Percentiles rank a stretch among this genome's conserved stretches.
These are phyloP conservation scores for Emericellopsis cladophorae DNA, from an alignment of 2,329 filamentous ascomycete species.

Conservation along the genomic window DNA sequence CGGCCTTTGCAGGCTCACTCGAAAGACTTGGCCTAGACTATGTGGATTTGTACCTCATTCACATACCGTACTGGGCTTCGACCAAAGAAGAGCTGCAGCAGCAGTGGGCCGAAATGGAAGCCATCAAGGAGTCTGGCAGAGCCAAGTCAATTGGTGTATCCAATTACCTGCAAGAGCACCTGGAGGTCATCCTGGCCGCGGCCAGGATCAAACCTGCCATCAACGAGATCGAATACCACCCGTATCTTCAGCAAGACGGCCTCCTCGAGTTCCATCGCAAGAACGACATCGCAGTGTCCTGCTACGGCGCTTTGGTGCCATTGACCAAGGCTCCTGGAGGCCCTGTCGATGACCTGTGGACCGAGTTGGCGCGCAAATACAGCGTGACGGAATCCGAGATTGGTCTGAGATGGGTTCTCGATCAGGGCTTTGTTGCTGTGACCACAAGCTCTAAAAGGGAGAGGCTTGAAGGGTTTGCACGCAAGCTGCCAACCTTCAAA, in stretches of 20 bases:
- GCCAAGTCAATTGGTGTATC: slow-evolving; percentile 64
- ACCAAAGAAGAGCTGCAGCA: slow-evolving; percentile 39
- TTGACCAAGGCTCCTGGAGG: slow-evolving; percentile 33
- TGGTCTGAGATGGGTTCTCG: slow-evolving; percentile 46
- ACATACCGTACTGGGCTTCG: slow-evolving; percentile 41
- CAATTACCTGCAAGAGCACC: slow-evolving; percentile 51
- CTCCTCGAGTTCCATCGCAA: slow-evolving; percentile 44
- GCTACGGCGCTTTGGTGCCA: slow-evolving; percentile 43
- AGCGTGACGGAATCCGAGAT: slow-evolving; percentile 41
- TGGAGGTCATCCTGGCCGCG: slow-evolving; percentile 43
- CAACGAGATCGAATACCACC: slow-evolving; percentile 76
- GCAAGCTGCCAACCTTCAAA: slow-evolving; percentile 39
- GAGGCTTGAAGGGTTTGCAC: slow-evolving; percentile 41
- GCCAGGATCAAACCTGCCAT: slow-evolving; percentile 52
- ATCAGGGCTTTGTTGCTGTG: slow-evolving; percentile 44
- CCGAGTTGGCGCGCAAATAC: slow-evolving; percentile 42
- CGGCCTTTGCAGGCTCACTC: slow-evolving; percentile 46
- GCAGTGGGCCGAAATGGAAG: slow-evolving; percentile 48
- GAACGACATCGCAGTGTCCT: slow-evolving; percentile 42
- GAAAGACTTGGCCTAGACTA: slow-evolving; percentile 56
- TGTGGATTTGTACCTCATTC: slow-evolving; percentile 58
- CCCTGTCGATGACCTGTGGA: slow-evolving; percentile 38
- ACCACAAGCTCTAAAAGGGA: slow-evolving; percentile 48
- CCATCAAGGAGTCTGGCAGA: slow-evolving; percentile 53
- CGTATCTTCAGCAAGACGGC: slow-evolving; percentile 53